Conservation (phyloP, 805 yeast species). For the Sugiyamaella qingdaonensis region DNA sequence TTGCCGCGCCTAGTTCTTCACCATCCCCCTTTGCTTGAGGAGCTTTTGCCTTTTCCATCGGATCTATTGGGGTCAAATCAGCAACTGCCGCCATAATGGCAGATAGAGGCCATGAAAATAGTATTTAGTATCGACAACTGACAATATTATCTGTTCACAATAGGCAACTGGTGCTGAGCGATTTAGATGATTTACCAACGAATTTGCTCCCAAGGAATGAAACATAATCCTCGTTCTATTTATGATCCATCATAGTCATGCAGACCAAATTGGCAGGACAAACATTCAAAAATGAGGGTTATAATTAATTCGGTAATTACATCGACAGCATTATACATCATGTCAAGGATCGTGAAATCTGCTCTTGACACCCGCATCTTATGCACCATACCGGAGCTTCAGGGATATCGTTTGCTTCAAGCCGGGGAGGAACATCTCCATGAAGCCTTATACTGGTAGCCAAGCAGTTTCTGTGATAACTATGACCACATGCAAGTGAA, state of each 20-base stretch:
- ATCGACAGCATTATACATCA: background rate
- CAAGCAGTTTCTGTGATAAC: slow-evolving; percentile 28
- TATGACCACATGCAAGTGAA: slow-evolving; percentile 30
- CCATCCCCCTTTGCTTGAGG: background rate
- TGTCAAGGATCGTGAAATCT: background rate
- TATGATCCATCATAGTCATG: no score
- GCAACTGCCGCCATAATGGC: background rate
- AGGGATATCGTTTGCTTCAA: background rate
- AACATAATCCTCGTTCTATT: no score
- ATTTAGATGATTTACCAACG: no score
- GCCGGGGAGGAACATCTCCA: slow-evolving; percentile 23
- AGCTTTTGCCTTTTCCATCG: background rate
- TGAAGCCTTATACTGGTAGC: slow-evolving; percentile 27
- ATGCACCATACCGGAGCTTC: slow-evolving; percentile 28
- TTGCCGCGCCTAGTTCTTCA: background rate
- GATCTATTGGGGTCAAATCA: background rate
- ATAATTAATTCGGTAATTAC: background rate
- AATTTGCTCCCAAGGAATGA: no score
- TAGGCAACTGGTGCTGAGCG: no score
- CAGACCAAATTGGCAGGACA: background rate
- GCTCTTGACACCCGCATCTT: slow-evolving; percentile 25
- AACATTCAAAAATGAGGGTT: background rate
- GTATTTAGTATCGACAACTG: background rate
- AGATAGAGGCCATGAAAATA: background rate
- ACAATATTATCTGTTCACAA: no score